phyloP scores from a whole-genome alignment of 768 basidiomycete species.

The Collybia nuda region DNA sequence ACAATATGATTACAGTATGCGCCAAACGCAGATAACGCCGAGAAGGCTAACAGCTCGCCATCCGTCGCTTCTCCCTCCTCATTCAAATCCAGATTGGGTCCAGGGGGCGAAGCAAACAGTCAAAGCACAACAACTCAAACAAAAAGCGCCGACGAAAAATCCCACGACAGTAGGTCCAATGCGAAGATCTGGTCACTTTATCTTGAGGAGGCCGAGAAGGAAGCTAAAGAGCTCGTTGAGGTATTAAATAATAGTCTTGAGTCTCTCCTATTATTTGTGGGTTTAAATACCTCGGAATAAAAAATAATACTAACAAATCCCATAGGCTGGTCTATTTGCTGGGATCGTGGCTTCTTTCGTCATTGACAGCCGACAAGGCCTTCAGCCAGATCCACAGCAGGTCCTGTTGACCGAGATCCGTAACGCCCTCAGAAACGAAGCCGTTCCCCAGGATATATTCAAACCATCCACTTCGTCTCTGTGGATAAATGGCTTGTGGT shows the following conservation, averaged over 20 bases:
- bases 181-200: neutral
- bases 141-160: too few species aligned
- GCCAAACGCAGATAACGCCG: too few species aligned
- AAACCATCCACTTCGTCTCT: neutral
- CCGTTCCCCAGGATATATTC: neutral
- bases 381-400: neutral
- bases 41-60: too few species aligned
- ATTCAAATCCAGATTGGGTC: too few species aligned
- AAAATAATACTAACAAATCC: neutral
- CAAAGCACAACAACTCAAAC: too few species aligned
- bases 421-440: neutral
- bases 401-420: neutral
- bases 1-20: too few species aligned
- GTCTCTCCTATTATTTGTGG: neutral
- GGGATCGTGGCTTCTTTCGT: slow-evolving; percentile 1
- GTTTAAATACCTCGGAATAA: neutral
- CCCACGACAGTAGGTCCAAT: too few species aligned
- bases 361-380: neutral
- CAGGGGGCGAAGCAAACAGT: too few species aligned
- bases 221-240: neutral
- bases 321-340: slow-evolving; percentile 2
- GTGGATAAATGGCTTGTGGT: neutral
- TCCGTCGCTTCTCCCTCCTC: too few species aligned
- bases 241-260: neutral
- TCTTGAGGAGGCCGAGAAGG: neutral